Percentiles rank a stretch among this genome's conserved stretches.
phyloP scores from a whole-genome alignment of 192 early-diverging fungal species.

The Bifiguratus adelaidae region DNA sequence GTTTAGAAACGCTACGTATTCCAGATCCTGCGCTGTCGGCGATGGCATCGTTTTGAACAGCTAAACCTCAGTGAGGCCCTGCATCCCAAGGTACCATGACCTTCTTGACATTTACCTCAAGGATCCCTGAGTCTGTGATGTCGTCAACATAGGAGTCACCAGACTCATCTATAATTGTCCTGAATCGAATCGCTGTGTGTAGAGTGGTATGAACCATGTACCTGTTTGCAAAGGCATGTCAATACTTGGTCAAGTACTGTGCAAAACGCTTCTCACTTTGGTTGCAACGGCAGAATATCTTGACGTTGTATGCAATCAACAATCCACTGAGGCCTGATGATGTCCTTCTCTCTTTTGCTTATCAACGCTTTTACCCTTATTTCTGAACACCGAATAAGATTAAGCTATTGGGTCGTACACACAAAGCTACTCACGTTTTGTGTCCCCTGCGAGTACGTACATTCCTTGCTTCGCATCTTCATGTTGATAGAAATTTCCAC shows the following conservation, averaged over 20 bases:
- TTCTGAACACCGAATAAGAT: constrained; percentile 22
- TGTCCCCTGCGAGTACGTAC: constrained; percentile 33
- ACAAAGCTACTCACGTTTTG: constrained; percentile 5
- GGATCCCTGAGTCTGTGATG: constrained; percentile 29
- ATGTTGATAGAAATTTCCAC: constrained; percentile 52
- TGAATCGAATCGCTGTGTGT: constrained; percentile 34
- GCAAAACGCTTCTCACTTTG: constrained; percentile 33
- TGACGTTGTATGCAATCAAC: constrained; percentile 42
- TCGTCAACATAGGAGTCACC: constrained; percentile 60
- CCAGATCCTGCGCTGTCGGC: not conserved
- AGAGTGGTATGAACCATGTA: constrained; percentile 49
- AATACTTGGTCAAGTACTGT: not conserved
- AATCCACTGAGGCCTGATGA: constrained; percentile 57
- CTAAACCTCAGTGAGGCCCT: not conserved
- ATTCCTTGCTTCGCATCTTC: constrained; percentile 24
- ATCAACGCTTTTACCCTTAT: constrained; percentile 44
- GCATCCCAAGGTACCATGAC: not conserved
- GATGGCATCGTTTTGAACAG: not conserved
- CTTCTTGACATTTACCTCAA: constrained; percentile 33
- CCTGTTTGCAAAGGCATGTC: constrained; percentile 11
- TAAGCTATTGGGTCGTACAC: constrained; percentile 1
- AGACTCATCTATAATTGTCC: constrained; percentile 47
- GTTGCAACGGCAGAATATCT: constrained; percentile 39
- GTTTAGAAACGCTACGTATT: too few relatives aligned
- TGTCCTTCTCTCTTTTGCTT: constrained; percentile 29